These are phyloP conservation scores for Erodium maritimum DNA, from an alignment of 345 rosid species.

Conservation along the genomic window DNA sequence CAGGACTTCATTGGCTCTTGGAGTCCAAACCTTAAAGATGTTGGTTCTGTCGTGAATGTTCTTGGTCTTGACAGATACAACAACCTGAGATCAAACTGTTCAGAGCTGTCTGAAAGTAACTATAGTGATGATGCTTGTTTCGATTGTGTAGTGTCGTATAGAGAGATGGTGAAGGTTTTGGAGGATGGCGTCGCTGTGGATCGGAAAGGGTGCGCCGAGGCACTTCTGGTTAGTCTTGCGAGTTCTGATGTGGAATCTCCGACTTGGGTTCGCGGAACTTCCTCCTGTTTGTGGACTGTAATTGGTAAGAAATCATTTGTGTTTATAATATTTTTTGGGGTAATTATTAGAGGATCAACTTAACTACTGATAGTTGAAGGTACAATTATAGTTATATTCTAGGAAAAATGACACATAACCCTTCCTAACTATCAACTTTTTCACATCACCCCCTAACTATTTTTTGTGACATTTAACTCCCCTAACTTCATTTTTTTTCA, in stretches of 20 bases:
- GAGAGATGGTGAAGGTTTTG: background rate
- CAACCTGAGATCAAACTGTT: background rate
- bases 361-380: too few relatives aligned
- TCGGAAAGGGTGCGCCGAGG: background rate
- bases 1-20: background rate
- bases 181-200: background rate
- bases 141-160: background rate
- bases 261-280: slow-evolving; percentile 6
- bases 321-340: too few relatives aligned
- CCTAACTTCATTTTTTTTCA: too few relatives aligned
- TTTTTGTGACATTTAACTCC: too few relatives aligned
- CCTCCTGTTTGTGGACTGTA: slow-evolving; percentile 4
- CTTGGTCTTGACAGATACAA: background rate
- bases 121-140: slow-evolving; percentile 1
- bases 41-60: background rate
- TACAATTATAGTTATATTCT: too few relatives aligned
- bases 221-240: background rate
- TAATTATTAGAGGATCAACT: too few relatives aligned
- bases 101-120: background rate
- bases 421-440: too few relatives aligned
- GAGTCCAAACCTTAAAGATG: background rate
- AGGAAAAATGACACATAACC: too few relatives aligned
- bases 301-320: background rate
- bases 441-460: too few relatives aligned
- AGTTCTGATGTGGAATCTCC: background rate